Evolutionary conservation across 2,329 filamentous ascomycete genomes (phyloP), one percentile per base, ranked within the genome.

Genomic region (Trematosphaeria pertusa): DNA sequence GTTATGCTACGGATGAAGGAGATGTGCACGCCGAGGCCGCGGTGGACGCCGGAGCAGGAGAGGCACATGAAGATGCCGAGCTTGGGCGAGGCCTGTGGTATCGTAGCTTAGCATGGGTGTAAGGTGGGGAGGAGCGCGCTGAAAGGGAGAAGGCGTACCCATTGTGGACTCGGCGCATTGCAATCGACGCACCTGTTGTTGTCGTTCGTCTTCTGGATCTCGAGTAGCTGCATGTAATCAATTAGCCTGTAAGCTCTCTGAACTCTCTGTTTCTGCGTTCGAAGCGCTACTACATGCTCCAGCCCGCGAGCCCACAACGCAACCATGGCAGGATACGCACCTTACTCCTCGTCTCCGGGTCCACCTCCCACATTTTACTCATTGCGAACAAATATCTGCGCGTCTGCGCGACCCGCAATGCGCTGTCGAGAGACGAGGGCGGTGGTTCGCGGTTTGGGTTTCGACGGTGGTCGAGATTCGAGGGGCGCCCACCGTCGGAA

Each of bases 61-160:
- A 99, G 86, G 75, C 94, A 99, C 81, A 99, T 97, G 79, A 99
- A 99, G 73, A 96, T 90, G 69, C 93, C 93, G 71, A 99, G 96
- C 75, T 99, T 99, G 56, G 94, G 94, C 28, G 91, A 87, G 24
- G 85, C 84, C 83, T 86, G 58, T 19, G 49, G 28, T 10, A 47
- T n/a, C 31, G 31, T 32, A 42, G 40, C 43, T 67, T 45, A 65
- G 61, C 47, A 58, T 43, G 18, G 33, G 39, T 31, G 28, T 21
- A 11, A 44, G 17, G 24, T 19, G 12, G 35, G 35, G 30, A 37
- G 45, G 36, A 39, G 30, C 21, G 28, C 36, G 24, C 28, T 37
- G 32, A 52, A 45, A 22, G 26, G 43, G 32, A 43, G 37, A 37
- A 43, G 46, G 54, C 77, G 82, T 61, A 94, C 93, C 94, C 94